phyloP scores from a whole-genome alignment of 192 early-diverging fungal genomes.

The Globomyces pollinis-pini region DNA sequence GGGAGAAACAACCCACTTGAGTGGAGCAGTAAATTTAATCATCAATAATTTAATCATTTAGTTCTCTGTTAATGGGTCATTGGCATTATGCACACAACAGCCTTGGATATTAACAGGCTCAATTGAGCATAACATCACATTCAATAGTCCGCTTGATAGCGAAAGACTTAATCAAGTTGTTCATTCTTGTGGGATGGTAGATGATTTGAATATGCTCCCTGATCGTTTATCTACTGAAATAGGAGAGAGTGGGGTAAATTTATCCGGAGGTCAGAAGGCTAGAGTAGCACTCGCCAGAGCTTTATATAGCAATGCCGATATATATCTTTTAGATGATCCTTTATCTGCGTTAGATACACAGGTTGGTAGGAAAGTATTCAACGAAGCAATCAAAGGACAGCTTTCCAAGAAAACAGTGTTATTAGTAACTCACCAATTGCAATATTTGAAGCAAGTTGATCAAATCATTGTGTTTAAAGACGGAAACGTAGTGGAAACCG shows the following conservation, averaged over 20 bases:
- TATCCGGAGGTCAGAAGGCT: conserved; percentile 11
- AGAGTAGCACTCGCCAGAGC: conserved; percentile 45
- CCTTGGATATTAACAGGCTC: conserved; percentile 32
- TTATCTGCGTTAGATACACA: conserved; percentile 40
- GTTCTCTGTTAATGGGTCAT: neutral
- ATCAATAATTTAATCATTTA: too few relatives aligned
- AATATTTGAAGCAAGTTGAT: conserved; percentile 11
- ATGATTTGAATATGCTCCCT: conserved; percentile 23
- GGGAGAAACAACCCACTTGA: neutral
- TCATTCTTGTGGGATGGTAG: conserved; percentile 17
- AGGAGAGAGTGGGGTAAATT: conserved; percentile 15
- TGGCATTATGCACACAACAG: conserved; percentile 18
- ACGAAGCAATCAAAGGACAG: conserved; percentile 3
- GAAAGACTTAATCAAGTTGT: conserved; percentile 10
- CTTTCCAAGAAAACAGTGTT: conserved; percentile 7
- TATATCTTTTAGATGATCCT: conserved; percentile 62
- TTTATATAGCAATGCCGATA: conserved; percentile 52
- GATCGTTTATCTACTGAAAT: conserved; percentile 21
- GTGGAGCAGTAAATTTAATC: neutral
- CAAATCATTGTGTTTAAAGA: conserved; percentile 9
- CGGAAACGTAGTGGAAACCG: conserved; percentile 2
- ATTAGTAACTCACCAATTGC: conserved; percentile 17
- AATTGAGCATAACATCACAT: conserved; percentile 28
- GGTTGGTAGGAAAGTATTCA: conserved; percentile 14
- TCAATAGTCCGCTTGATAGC: conserved; percentile 12